phyloP scores from a whole-genome alignment of 2,329 filamentous ascomycete species.

The Stagonosporopsis cucurbitacearum region DNA sequence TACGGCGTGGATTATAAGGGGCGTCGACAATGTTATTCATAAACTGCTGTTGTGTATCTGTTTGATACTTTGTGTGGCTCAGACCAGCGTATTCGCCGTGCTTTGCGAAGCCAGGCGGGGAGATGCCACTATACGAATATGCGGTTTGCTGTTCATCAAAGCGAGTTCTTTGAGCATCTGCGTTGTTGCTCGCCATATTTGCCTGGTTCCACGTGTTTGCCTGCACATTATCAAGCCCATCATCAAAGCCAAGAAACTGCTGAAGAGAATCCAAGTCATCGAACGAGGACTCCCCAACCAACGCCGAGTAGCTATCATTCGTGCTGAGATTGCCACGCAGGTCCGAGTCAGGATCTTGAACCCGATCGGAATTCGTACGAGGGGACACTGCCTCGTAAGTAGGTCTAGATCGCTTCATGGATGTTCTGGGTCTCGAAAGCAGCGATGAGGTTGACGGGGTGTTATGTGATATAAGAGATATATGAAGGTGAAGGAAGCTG shows the following conservation, averaged over 20 bases:
- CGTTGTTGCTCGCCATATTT: slow-evolving; percentile 4
- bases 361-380: neutral
- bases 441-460: neutral
- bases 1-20: slow-evolving; percentile 21
- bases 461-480: neutral
- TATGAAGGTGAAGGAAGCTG: neutral
- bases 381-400: slow-evolving; percentile 8
- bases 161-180: slow-evolving; percentile 12
- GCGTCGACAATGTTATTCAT: neutral
- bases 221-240: slow-evolving; percentile 1
- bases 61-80: slow-evolving; percentile 3
- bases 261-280: slow-evolving; percentile 8
- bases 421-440: neutral
- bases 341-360: neutral
- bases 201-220: slow-evolving; percentile 30
- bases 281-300: slow-evolving; percentile 4
- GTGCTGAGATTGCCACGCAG: neutral
- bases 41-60: neutral
- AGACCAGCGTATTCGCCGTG: slow-evolving; percentile 19
- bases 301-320: neutral
- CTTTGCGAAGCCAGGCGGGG: slow-evolving; percentile 23
- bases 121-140: slow-evolving; percentile 7
- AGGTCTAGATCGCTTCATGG: slow-evolving; percentile 23
- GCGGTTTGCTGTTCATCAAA: slow-evolving; percentile 12
- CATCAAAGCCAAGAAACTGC: slow-evolving; percentile 1